phyloP scores from a whole-genome alignment of 2,329 filamentous ascomycete species.

The Fusarium anguioides region DNA sequence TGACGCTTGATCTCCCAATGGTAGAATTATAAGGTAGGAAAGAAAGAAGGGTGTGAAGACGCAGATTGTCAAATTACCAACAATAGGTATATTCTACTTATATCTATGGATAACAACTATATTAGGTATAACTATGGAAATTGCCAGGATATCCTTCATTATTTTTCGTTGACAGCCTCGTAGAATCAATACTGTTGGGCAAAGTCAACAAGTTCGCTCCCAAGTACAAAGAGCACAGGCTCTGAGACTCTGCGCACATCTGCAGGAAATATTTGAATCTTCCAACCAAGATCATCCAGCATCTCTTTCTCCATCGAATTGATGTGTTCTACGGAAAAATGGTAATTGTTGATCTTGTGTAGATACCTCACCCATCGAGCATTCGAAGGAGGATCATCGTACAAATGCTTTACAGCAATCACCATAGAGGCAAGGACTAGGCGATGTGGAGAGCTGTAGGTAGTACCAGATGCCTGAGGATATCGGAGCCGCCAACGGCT shows the following conservation, averaged over 20 bases:
- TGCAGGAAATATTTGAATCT: background rate
- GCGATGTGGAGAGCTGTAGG: background rate
- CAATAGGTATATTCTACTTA: too few species aligned
- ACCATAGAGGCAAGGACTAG: background rate
- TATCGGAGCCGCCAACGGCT: background rate
- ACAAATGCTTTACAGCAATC: background rate
- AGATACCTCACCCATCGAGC: background rate
- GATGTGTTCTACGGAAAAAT: background rate
- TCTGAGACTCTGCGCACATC: slow-evolving; percentile 1
- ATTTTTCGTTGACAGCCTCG: too few species aligned
- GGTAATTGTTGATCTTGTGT: background rate
- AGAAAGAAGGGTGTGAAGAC: too few species aligned
- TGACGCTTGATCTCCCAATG: too few species aligned
- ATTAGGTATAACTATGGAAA: too few species aligned
- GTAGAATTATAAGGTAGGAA: too few species aligned
- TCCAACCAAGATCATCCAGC: background rate
- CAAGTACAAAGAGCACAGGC: background rate
- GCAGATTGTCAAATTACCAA: too few species aligned
- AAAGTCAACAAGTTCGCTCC: background rate
- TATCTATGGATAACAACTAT: too few species aligned
- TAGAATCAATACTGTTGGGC: background rate
- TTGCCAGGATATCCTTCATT: too few species aligned
- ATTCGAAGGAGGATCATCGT: background rate
- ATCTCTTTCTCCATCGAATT: slow-evolving; percentile 8
- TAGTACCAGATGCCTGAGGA: background rate